These are phyloP conservation scores for Infundibulicybe gibba DNA, from an alignment of 768 basidiomycete genomes.

Conservation along the genomic window DNA sequence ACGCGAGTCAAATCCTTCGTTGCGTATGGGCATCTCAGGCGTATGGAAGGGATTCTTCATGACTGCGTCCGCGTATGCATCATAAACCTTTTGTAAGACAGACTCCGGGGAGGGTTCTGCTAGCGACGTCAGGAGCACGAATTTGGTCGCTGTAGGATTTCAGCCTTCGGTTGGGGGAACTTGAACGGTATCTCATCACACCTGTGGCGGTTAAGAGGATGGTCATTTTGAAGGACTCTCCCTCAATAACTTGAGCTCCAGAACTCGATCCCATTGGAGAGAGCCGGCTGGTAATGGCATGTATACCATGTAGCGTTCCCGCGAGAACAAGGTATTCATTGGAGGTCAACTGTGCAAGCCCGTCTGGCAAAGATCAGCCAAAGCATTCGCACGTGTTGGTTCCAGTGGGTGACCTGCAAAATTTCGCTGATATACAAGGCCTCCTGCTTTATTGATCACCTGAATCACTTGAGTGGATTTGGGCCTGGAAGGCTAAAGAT, in stretches of 20 bases:
- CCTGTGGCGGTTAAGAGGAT: constrained; percentile 90
- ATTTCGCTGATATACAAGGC: constrained; percentile 89
- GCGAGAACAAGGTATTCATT: constrained; percentile 96
- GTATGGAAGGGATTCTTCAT: constrained; percentile 99
- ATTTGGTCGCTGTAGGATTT: constrained; percentile 76
- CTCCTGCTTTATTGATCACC: constrained; percentile 99
- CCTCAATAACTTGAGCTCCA: constrained; percentile 93
- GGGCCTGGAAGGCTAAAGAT: constrained; percentile 1
- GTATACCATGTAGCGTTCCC: constrained; percentile 95
- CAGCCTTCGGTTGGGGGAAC: background rate
- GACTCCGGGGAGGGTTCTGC: constrained; percentile 66
- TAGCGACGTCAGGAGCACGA: constrained; percentile 86
- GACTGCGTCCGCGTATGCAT: constrained; percentile 89
- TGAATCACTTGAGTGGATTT: constrained; percentile 25
- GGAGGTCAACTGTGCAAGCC: constrained; percentile 85
- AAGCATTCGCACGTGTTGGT: background rate
- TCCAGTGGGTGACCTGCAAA: constrained; percentile 65
- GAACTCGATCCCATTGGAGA: constrained; percentile 82
- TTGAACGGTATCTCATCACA: constrained; percentile 24
- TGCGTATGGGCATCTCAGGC: constrained; percentile 98
- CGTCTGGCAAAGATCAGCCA: constrained; percentile 51
- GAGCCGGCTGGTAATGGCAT: constrained; percentile 93
- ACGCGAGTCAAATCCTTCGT: constrained; percentile 79
- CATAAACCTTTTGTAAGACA: constrained; percentile 83
- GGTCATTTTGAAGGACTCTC: constrained; percentile 92